Evolutionary conservation across 441 rosid species (phyloP).

Genomic region (Capsella rubella): DNA sequence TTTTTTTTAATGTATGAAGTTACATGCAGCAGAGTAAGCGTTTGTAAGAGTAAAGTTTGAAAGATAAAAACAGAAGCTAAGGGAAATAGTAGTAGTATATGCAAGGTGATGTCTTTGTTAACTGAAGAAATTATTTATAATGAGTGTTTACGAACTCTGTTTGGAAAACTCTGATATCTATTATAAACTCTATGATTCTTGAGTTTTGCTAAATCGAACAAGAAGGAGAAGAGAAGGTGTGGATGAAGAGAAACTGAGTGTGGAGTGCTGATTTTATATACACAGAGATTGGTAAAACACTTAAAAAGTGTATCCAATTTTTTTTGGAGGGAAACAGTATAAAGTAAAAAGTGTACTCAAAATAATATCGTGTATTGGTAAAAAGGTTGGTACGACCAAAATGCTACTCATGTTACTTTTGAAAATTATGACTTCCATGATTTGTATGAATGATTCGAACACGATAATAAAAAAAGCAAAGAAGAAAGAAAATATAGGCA

Average conservation of each 20-base stretch:
- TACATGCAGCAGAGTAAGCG: constrained; percentile 7
- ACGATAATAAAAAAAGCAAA: background rate
- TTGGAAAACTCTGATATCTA: background rate
- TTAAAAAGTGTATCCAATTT: background rate
- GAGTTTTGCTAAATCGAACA: background rate
- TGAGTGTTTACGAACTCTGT: background rate
- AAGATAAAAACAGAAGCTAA: constrained; percentile 7
- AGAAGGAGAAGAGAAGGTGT: constrained; percentile 9
- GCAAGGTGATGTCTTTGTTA: background rate
- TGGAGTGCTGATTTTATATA: constrained; percentile 35
- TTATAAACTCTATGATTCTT: constrained; percentile 13
- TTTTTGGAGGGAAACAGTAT: background rate
- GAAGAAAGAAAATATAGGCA: constrained; percentile 8
- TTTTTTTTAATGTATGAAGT: background rate
- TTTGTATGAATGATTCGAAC: constrained; percentile 14
- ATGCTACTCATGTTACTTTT: constrained; percentile 14
- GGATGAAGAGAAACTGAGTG: constrained; percentile 24
- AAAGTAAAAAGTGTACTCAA: constrained; percentile 8
- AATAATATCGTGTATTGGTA: background rate
- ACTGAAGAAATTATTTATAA: background rate
- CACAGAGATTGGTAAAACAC: constrained; percentile 13
- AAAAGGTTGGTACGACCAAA: constrained; percentile 29
- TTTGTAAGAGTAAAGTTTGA: constrained; percentile 8
- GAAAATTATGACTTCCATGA: background rate
- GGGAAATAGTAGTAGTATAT: background rate